Conservation (phyloP, 1,284 basidiomycete species). For the Cystobasidium slooffiae region DNA sequence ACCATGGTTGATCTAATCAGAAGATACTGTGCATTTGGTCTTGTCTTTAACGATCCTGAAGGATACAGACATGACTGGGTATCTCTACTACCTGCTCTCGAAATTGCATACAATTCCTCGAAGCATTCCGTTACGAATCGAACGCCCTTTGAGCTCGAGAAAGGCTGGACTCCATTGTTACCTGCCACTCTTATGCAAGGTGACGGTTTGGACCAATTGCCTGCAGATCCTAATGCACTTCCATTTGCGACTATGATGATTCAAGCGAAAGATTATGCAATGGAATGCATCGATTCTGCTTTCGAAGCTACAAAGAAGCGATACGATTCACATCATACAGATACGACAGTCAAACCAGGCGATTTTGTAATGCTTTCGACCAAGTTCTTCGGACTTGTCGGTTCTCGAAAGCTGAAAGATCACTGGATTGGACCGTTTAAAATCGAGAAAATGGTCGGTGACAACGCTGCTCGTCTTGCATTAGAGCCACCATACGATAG, state of each 20-base stretch:
- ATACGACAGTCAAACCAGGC: neutral
- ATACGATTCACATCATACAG: slow-evolving; percentile 16
- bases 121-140: slow-evolving; percentile 35
- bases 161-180: neutral
- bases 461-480: slow-evolving; percentile 2
- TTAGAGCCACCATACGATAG: neutral
- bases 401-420: slow-evolving; percentile 1
- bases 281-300: slow-evolving; percentile 13
- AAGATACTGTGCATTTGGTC: slow-evolving; percentile 39
- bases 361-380: slow-evolving; percentile 31
- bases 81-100: slow-evolving; percentile 47
- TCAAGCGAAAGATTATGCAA: neutral
- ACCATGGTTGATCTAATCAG: slow-evolving; percentile 58
- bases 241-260: neutral
- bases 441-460: neutral
- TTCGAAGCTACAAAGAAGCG: slow-evolving; percentile 7
- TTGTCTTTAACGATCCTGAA: slow-evolving; percentile 7
- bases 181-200: neutral
- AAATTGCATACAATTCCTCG: slow-evolving; percentile 52
- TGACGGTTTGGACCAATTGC: neutral
- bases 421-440: slow-evolving; percentile 22
- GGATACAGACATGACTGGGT: slow-evolving; percentile 47
- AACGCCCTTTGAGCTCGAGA: neutral
- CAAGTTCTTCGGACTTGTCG: slow-evolving; percentile 13
- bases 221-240: neutral